These are phyloP conservation scores for Ustulina deusta DNA, from an alignment of 2,329 filamentous ascomycete genomes.

Conservation along the genomic window DNA sequence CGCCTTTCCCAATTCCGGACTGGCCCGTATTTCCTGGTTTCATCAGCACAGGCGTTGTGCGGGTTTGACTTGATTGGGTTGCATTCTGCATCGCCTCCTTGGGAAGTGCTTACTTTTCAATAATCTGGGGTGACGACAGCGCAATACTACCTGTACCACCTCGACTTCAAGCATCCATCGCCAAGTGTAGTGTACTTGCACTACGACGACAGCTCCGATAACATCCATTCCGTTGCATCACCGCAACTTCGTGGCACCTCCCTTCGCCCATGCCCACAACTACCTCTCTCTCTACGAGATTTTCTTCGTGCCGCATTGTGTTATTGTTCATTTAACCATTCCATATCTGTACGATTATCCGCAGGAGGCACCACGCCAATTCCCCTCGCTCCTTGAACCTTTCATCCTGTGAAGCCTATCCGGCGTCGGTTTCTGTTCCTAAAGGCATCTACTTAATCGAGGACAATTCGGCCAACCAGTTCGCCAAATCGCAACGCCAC, in stretches of 20 bases:
- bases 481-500: slow-evolving; percentile 17
- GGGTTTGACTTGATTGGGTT: slow-evolving; percentile 22
- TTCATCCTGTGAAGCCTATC: background rate
- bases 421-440: background rate
- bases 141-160: slow-evolving; percentile 3
- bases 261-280: slow-evolving; percentile 19
- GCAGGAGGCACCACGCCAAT: slow-evolving; percentile 11
- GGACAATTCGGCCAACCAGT: background rate
- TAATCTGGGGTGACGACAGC: slow-evolving; percentile 20
- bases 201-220: background rate
- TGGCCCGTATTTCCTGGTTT: slow-evolving; percentile 13
- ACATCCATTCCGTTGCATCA: slow-evolving; percentile 21
- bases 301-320: background rate
- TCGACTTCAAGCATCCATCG: slow-evolving; percentile 20
- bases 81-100: slow-evolving; percentile 25
- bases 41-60: background rate
- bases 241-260: slow-evolving; percentile 24
- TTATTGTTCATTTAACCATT: slow-evolving; percentile 16
- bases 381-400: slow-evolving; percentile 9
- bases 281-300: background rate
- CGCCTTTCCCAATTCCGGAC: slow-evolving; percentile 24
- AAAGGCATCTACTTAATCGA: slow-evolving; percentile 2
- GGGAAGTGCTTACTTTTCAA: background rate
- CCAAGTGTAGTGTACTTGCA: slow-evolving; percentile 4
- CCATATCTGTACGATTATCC: slow-evolving; percentile 3